These are phyloP conservation scores for Pisolithus sp. DNA, from an alignment of 768 basidiomycete species.

Conservation along the genomic window DNA sequence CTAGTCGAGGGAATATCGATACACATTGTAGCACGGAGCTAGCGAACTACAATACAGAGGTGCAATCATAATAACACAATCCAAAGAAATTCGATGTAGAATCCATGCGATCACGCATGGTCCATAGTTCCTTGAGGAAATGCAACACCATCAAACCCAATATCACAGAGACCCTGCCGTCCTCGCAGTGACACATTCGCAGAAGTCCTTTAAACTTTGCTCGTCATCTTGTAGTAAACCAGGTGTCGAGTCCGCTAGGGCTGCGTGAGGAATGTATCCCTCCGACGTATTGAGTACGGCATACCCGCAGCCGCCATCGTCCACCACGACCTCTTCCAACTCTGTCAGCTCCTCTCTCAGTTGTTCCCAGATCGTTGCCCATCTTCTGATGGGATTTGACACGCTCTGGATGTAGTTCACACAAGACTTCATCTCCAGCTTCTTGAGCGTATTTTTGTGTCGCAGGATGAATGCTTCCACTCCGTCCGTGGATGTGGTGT, in stretches of 20 bases:
- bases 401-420: conserved; percentile 19
- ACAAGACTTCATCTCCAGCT: conserved; percentile 21
- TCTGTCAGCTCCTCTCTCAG: conserved; percentile 16
- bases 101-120: background rate
- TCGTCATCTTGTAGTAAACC: background rate
- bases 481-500: conserved; percentile 11
- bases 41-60: background rate
- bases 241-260: background rate
- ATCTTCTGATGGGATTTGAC: conserved; percentile 14
- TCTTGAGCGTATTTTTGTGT: conserved; percentile 21
- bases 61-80: background rate
- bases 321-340: conserved; percentile 19
- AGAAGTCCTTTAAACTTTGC: background rate
- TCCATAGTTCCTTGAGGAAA: too few species aligned
- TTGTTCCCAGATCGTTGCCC: conserved; percentile 23
- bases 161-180: background rate
- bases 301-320: conserved; percentile 13
- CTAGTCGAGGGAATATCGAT: background rate
- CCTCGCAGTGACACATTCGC: background rate
- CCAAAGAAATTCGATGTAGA: background rate
- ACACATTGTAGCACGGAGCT: too few species aligned
- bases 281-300: conserved; percentile 14
- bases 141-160: background rate
- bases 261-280: conserved; percentile 19
- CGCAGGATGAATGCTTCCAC: conserved; percentile 27